Evolutionary conservation across 352 stramenopile species (phyloP), one percentile per base, ranked within the genome.

Genomic region (Phytopythium delawarense): DNA sequence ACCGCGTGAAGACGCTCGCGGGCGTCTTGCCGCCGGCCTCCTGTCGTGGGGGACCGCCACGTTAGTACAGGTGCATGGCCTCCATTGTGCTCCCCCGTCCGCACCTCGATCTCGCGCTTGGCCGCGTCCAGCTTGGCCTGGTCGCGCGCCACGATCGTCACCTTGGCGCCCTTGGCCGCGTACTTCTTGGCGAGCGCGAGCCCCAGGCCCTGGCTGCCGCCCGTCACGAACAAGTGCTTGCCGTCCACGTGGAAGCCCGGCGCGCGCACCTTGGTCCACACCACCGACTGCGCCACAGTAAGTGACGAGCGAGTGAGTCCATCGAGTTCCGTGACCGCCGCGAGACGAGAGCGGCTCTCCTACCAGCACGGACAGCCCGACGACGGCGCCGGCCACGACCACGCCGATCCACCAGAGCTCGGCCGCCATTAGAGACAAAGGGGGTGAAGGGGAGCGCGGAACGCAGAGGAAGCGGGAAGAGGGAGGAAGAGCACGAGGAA

Each of bases 171-270:
- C 11, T 75, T 54, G 28, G 72, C 64, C 46, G 81, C 83, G 70
- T 87, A 90, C 63, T 90, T 87, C 61, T 79, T 87, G 46, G 78
- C 81, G 34, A 92, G 48, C 32, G 83, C 61, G 37, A 94, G 70
- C 3, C 85, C 85, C 30, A 94, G 77, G 8, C 85, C 85, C 5
- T 76, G 80, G 64, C 72, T 89, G 44, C 83, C 85, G 35, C 85
- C 80, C 46, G 82, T 89, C 62, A 92, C 87, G 60, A 92, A 91
- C 53, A 91, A 81, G 74, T 94, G 86, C 62, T 92, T 90, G 67
- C 74, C 84, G 13, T 86, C 71, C 50, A 94, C 84, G 50, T 88
- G 64, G 44, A 92, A 92, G 52, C 80, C 81, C 20, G 86, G 81
- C 20, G 77, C 75, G 4, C 69, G 67, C 32, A 91, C 23, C 65